Base-by-base conservation (phyloP, 1,284 basidiomycete species). In the Trametes pubescens region DNA sequence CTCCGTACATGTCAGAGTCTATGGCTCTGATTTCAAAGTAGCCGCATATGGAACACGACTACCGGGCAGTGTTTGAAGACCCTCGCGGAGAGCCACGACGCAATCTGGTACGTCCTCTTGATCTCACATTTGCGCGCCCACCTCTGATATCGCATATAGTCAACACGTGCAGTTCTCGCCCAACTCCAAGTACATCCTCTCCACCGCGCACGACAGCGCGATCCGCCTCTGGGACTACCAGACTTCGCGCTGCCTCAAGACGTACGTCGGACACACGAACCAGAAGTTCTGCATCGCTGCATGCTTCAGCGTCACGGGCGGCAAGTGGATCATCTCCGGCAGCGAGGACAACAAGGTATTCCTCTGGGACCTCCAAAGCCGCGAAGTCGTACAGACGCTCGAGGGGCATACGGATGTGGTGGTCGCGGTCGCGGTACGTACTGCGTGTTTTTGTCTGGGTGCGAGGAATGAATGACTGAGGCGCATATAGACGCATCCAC, bases 51-150 rank as follows among this genome's bases (percentile, higher is more conserved):
- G 98, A 95, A 97, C 72, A 92, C 93, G 0, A 86, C 87, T 24
- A 92, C 93, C 7, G 97, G 96, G 0, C 95, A 98, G 74, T 99
- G 98, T 77, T 84, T 99, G 16, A 98, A 98, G 78, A 99, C 98
- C 0, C 84, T 99, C 11, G 93, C 95, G 9, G 96, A 98, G 77
- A 93, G 92, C 18, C 90, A 94, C 62, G 89, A 96, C 67, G 90
- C 93, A 0, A 89, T 97, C 35, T 93, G 96, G 89, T 95, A 75
- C 47, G 84, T 55, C 47, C 16, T 54, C 22, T 18, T 26, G 21
- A 13, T n/a, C 21, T 22, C 29, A 32, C 29, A 32, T n/a, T n/a
- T 4, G 5, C 37, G 35, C 22, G 16, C 46, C 46, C 22, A 16
- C 46, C 14, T 4, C 11, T 14, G 6, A 46, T 3, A 2, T 10